A percentile compares a stretch with the other conserved stretches of the same genome.
phyloP scores from a whole-genome alignment of 192 early-diverging fungal genomes.

The Backusella luteola region DNA sequence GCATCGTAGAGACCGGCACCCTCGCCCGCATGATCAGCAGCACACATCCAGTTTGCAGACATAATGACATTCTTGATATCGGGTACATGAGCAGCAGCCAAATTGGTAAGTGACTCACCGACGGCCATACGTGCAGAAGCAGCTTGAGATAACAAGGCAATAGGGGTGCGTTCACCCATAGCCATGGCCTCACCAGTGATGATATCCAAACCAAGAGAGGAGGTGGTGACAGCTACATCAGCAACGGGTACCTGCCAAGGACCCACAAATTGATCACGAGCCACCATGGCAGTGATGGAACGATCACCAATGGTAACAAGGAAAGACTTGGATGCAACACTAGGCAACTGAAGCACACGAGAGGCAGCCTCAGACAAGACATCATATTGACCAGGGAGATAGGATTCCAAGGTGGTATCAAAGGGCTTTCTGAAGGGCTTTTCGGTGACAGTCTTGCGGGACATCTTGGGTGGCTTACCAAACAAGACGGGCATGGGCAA shows the following conservation, averaged over 20 bases:
- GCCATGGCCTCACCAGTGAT: constrained; percentile 95
- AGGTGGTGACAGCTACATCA: constrained; percentile 91
- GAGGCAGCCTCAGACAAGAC: constrained; percentile 63
- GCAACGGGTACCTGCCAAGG: constrained; percentile 99
- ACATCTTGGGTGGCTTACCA: constrained; percentile 96
- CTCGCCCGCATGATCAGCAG: constrained; percentile 88
- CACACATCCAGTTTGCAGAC: constrained; percentile 99
- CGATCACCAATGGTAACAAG: constrained; percentile 98
- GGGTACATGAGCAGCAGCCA: constrained; percentile 83
- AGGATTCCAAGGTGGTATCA: constrained; percentile 57
- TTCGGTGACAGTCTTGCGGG: constrained; percentile 66
- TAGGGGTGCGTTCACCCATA: constrained; percentile 92
- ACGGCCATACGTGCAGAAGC: constrained; percentile 97
- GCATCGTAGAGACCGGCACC: constrained; percentile 91
- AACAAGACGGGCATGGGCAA: constrained; percentile 95
- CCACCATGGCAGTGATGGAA: constrained; percentile 91
- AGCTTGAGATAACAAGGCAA: constrained; percentile 80
- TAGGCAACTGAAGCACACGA: constrained; percentile 82
- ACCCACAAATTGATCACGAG: constrained; percentile 97
- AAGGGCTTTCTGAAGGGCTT: constrained; percentile 50
- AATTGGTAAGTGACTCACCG: constrained; percentile 90
- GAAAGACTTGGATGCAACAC: constrained; percentile 93
- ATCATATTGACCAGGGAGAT: constrained; percentile 48
- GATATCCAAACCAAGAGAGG: constrained; percentile 68
- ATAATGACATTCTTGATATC: constrained; percentile 75